These are phyloP conservation scores for Suhomyces kilbournensis DNA, from an alignment of 805 yeast genomes.

Conservation along the genomic window DNA sequence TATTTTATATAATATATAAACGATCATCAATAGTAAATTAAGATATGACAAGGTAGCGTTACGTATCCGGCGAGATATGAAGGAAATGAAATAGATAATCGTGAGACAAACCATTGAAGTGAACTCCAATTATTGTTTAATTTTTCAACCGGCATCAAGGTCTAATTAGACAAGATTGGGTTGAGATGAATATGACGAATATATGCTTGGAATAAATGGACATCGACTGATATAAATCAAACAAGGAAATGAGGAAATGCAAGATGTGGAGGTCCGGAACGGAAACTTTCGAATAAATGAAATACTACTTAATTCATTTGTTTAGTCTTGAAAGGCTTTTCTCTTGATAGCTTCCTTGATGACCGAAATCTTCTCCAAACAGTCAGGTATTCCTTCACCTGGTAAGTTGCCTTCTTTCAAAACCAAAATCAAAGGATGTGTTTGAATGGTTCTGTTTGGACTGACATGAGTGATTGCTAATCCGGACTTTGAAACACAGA, in stretches of 20 bases:
- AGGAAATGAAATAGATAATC: conserved; percentile 2
- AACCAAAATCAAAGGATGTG: conserved; percentile 52
- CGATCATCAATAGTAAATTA: conserved; percentile 1
- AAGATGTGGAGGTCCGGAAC: background rate
- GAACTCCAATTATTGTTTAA: background rate
- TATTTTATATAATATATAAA: background rate
- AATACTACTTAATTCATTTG: too few relatives aligned
- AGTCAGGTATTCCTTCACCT: conserved; percentile 38
- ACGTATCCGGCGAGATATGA: background rate
- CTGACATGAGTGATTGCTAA: conserved; percentile 76
- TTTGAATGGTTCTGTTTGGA: conserved; percentile 68
- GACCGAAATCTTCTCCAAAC: conserved; percentile 36
- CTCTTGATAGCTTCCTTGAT: conserved; percentile 65
- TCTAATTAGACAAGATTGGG: background rate
- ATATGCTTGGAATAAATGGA: background rate
- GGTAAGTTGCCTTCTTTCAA: conserved; percentile 44
- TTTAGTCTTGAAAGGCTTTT: conserved; percentile 25
- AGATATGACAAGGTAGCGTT: background rate
- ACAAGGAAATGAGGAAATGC: background rate
- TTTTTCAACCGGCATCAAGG: background rate
- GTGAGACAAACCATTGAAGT: background rate
- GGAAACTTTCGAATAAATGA: too few relatives aligned
- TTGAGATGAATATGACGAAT: background rate
- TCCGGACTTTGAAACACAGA: conserved; percentile 76
- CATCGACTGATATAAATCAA: background rate